Evolutionary conservation across 208 protist species (phyloP).

Genomic region (Crithidia mellificae): DNA sequence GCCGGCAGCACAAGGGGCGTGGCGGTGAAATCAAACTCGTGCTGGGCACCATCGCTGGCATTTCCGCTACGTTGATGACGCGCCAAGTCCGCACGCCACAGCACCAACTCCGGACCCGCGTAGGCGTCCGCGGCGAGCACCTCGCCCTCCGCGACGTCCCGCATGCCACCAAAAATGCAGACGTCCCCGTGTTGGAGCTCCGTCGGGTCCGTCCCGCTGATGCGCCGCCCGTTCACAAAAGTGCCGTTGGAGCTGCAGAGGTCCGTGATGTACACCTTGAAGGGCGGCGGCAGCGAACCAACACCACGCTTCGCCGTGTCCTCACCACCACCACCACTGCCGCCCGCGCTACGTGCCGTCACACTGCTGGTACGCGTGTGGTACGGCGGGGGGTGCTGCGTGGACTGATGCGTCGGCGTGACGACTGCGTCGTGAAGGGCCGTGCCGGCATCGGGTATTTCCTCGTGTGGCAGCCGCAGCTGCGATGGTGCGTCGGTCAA

Average conservation of each 20-base stretch:
- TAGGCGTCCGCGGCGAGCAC: conserved; percentile 53
- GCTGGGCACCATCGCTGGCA: not conserved
- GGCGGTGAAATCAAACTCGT: conserved; percentile 48
- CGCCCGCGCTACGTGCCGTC: too few relatives aligned
- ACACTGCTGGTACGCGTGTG: too few relatives aligned
- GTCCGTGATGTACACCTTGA: conserved; percentile 63
- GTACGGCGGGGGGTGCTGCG: too few relatives aligned
- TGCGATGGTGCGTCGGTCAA: too few relatives aligned
- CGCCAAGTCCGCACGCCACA: conserved; percentile 59
- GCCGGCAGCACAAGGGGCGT: conserved; percentile 60
- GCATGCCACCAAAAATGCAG: conserved; percentile 86
- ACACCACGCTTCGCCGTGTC: not conserved
- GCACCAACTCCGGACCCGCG: conserved; percentile 67
- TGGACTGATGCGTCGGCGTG: too few relatives aligned
- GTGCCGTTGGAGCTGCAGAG: conserved; percentile 88
- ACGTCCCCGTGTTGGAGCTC: conserved; percentile 64
- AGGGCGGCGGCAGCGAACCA: too few relatives aligned
- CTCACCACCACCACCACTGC: not conserved
- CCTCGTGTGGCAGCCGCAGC: too few relatives aligned
- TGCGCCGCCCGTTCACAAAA: conserved; percentile 78
- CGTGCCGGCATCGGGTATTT: too few relatives aligned
- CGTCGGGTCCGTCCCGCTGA: conserved; percentile 42
- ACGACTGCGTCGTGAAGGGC: too few relatives aligned
- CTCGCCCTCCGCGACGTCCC: conserved; percentile 63
- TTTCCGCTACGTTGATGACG: too few relatives aligned